phyloP scores from a whole-genome alignment of 257 asterid genomes.

The Penstemon eatonii region DNA sequence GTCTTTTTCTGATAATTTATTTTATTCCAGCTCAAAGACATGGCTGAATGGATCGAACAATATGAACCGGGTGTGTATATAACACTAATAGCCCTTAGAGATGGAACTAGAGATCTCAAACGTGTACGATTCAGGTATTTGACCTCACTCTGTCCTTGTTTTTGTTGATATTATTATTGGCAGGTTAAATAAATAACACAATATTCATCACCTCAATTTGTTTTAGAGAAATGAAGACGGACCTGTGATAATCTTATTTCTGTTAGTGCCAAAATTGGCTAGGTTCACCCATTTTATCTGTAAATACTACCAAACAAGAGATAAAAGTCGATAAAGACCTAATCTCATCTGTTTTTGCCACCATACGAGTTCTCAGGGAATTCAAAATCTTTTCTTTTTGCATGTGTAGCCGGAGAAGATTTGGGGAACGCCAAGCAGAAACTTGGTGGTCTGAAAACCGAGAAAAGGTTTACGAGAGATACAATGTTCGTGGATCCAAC shows the following conservation, averaged over 20 bases:
- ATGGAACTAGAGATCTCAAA: constrained; percentile 93
- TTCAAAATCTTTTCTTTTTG: neutral
- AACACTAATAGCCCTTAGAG: constrained; percentile 82
- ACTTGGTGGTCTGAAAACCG: constrained; percentile 99
- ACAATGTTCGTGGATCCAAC: constrained; percentile 86
- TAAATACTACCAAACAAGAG: too few species aligned
- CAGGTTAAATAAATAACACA: too few species aligned
- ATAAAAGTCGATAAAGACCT: too few species aligned
- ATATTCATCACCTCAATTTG: too few species aligned
- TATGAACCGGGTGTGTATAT: constrained; percentile 92
- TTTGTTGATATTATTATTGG: neutral
- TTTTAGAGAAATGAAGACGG: too few species aligned
- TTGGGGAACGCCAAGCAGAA: constrained; percentile 98
- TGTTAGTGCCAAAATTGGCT: neutral
- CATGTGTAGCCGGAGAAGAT: constrained; percentile 76
- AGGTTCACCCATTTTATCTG: neutral
- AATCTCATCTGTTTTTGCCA: too few species aligned
- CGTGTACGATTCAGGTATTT: constrained; percentile 96
- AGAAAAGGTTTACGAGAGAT: constrained; percentile 82
- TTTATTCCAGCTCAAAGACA: constrained; percentile 72
- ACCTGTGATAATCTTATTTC: neutral
- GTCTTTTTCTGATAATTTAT: constrained; percentile 22
- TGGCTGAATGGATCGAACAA: constrained; percentile 96
- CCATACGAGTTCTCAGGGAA: too few species aligned
- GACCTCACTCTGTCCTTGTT: neutral